Evolutionary conservation across 805 yeast genomes (phyloP).

Genomic region (Schwanniomyces pseudopolymorphus): DNA sequence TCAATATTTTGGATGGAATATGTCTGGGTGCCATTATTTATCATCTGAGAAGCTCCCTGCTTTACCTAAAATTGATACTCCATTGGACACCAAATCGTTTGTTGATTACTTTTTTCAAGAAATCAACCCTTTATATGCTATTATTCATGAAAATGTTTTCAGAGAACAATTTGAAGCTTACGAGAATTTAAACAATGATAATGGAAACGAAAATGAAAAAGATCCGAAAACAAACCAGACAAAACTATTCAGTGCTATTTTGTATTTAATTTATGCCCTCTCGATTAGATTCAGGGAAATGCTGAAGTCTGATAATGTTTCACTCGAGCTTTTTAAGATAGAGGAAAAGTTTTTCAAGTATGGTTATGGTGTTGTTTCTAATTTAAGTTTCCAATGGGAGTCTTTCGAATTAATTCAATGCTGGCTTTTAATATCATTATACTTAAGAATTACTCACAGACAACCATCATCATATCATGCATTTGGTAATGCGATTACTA

Average conservation of each 20-base stretch:
- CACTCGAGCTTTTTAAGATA: constrained; percentile 23
- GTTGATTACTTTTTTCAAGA: constrained; percentile 45
- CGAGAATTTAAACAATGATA: constrained; percentile 16
- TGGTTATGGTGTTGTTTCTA: constrained; percentile 28
- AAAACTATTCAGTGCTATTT: constrained; percentile 51
- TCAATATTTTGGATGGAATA: constrained; percentile 67
- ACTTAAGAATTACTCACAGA: constrained; percentile 36
- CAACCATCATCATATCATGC: constrained; percentile 36
- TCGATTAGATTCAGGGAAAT: constrained; percentile 53
- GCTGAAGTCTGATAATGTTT: constrained; percentile 22
- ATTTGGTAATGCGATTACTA: constrained; percentile 33
- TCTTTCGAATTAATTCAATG: constrained; percentile 42
- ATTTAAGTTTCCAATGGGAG: constrained; percentile 42
- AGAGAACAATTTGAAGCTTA: constrained; percentile 45
- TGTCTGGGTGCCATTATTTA: constrained; percentile 57
- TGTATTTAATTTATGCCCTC: constrained; percentile 48
- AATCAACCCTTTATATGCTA: constrained; percentile 53
- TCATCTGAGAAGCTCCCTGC: constrained; percentile 32
- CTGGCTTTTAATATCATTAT: constrained; percentile 38
- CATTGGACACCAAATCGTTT: constrained; percentile 13
- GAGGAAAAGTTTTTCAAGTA: constrained; percentile 39
- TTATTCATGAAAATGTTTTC: constrained; percentile 55
- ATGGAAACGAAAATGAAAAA: constrained; percentile 13
- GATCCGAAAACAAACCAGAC: constrained; percentile 32
- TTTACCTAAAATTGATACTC: constrained; percentile 22